These are phyloP conservation scores for Blumeria graminis DNA, from an alignment of 2,329 filamentous ascomycete genomes.

Conservation along the genomic window DNA sequence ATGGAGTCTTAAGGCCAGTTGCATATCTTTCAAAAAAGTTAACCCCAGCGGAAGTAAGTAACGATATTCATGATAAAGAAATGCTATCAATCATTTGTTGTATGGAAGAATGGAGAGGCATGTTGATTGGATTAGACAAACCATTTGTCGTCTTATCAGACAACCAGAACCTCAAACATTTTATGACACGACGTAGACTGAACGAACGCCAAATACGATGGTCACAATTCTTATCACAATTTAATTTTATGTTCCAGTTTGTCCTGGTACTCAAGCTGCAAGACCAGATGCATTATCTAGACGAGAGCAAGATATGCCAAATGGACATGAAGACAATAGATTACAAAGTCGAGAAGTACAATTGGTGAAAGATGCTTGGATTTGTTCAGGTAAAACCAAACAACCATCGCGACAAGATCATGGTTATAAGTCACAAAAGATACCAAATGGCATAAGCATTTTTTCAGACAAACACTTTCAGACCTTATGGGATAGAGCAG, in stretches of 20 bases:
- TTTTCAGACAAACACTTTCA: not conserved
- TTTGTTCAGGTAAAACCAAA: not conserved
- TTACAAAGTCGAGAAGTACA: not conserved
- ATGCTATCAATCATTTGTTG: too few species aligned
- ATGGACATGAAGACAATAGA: not conserved
- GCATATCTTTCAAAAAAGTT: not conserved
- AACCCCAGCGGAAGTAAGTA: not conserved
- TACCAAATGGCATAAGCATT: not conserved
- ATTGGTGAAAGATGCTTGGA: not conserved
- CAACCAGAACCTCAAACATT: not conserved
- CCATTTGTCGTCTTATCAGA: not conserved
- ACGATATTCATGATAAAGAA: not conserved
- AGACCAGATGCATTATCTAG: not conserved
- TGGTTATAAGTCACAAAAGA: not conserved
- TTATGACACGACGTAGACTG: not conserved
- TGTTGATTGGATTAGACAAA: not conserved
- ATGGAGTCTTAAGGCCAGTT: not conserved
- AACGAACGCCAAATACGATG: not conserved
- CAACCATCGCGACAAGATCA: too few species aligned
- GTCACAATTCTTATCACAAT: not conserved
- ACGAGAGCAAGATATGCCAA: not conserved
- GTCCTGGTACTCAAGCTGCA: not conserved
- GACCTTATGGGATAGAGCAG: not conserved
- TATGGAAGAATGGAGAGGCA: not conserved
- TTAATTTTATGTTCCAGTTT: not conserved